Evolutionary conservation across 495 filamentous ascomycete genomes (phyloP).

Genomic region (Tuber magnatum): DNA sequence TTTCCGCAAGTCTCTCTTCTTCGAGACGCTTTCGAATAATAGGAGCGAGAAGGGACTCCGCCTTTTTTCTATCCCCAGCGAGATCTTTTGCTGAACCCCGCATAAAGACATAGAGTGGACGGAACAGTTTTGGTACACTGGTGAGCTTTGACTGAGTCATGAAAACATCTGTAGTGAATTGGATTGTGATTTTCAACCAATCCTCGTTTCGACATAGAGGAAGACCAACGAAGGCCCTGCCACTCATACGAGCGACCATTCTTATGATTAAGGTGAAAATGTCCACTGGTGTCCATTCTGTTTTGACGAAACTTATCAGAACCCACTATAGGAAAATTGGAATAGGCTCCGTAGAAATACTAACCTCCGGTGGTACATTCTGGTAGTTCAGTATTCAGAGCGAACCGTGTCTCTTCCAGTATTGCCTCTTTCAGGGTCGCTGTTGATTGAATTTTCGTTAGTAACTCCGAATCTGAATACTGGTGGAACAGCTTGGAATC

Average conservation of each 20-base stretch:
- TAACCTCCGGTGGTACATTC: slow-evolving; percentile 10
- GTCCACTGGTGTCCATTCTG: slow-evolving; percentile 45
- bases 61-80: slow-evolving; percentile 2
- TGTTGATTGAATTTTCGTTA: slow-evolving; percentile 8
- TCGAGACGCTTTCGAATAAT: slow-evolving; percentile 24
- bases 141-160: slow-evolving; percentile 41
- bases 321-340: background rate
- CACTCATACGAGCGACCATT: slow-evolving; percentile 54
- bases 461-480: background rate
- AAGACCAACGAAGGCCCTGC: slow-evolving; percentile 53
- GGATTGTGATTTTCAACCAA: slow-evolving; percentile 54
- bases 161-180: slow-evolving; percentile 53
- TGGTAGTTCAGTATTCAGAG: slow-evolving; percentile 17
- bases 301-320: background rate
- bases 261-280: slow-evolving; percentile 44
- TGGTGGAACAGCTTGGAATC: background rate
- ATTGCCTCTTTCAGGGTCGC: slow-evolving; percentile 17
- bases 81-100: background rate
- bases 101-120: slow-evolving; percentile 38
- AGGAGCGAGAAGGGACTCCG: slow-evolving; percentile 25
- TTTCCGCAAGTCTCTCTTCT: slow-evolving; percentile 22
- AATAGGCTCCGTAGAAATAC: background rate
- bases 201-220: slow-evolving; percentile 50
- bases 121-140: slow-evolving; percentile 42
- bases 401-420: slow-evolving; percentile 18